Conservation (phyloP, 2,329 filamentous ascomycete species). For the Ceratocystis cubensis region DNA sequence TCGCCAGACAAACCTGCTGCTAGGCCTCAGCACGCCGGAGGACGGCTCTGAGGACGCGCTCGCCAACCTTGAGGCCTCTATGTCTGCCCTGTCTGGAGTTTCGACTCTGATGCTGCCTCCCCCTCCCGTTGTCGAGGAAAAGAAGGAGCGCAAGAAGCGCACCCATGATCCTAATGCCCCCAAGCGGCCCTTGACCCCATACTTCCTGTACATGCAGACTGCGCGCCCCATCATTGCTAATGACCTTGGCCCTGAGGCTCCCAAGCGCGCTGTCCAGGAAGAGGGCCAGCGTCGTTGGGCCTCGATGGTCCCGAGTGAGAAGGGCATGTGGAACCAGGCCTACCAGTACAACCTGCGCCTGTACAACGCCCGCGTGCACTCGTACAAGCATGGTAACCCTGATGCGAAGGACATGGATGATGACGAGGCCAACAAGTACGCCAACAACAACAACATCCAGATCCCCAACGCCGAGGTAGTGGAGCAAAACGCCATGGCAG, state of each 20-base stretch:
- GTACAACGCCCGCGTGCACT: conserved; percentile 53
- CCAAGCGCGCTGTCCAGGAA: conserved; percentile 75
- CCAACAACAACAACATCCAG: conserved; percentile 44
- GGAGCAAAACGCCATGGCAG: conserved; percentile 45
- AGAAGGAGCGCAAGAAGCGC: conserved; percentile 84
- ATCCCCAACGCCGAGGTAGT: conserved; percentile 38
- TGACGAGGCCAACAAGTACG: conserved; percentile 47
- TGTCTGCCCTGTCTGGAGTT: conserved; percentile 37
- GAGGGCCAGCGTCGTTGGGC: conserved; percentile 82
- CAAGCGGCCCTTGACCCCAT: conserved; percentile 85
- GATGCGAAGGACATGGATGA: conserved; percentile 49
- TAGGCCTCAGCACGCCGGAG: conserved; percentile 48
- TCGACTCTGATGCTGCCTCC: conserved; percentile 29
- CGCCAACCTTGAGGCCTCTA: conserved; percentile 40
- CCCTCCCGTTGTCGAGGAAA: conserved; percentile 45
- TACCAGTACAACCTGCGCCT: conserved; percentile 56
- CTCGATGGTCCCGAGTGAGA: conserved; percentile 60
- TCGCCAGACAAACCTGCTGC: conserved; percentile 73
- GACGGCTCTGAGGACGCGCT: conserved; percentile 35
- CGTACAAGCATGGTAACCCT: conserved; percentile 49
- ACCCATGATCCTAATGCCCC: conserved; percentile 84
- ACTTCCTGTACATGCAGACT: conserved; percentile 88
- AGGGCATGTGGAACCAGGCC: conserved; percentile 53
- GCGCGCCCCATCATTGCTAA: conserved; percentile 70
- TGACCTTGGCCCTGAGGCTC: conserved; percentile 61